Evolutionary conservation across 441 rosid species (phyloP).

Genomic region (Corymbia calophylla): DNA sequence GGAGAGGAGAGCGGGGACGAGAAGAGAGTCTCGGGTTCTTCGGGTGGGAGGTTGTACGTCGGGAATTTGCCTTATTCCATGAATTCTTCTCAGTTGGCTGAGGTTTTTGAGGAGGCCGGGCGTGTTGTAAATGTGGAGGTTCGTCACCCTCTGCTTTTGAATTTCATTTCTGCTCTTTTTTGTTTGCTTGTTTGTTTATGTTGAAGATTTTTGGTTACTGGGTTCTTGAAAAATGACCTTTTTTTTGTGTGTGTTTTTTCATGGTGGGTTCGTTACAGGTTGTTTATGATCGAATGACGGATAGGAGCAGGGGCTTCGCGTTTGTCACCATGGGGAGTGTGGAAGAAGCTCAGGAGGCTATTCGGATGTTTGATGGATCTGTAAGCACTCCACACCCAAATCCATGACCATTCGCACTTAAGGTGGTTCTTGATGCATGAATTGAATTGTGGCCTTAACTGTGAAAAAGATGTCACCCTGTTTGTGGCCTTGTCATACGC

Average conservation of each 20-base stretch:
- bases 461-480: not conserved
- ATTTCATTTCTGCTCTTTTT: not conserved
- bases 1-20: conserved; percentile 25
- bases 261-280: conserved; percentile 26
- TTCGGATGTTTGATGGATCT: conserved; percentile 67
- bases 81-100: conserved; percentile 56
- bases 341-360: conserved; percentile 84
- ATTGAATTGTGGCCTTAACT: not conserved
- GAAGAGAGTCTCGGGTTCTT: conserved; percentile 10
- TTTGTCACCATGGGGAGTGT: conserved; percentile 73
- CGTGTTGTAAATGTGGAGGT: conserved; percentile 69
- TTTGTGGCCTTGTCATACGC: not conserved
- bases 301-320: conserved; percentile 95
- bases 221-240: not conserved
- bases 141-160: not conserved
- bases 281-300: conserved; percentile 73
- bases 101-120: conserved; percentile 71
- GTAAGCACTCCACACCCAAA: conserved; percentile 30
- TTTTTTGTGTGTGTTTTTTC: not conserved
- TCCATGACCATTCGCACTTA: not conserved
- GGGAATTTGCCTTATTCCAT: conserved; percentile 78
- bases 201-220: not conserved
- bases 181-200: not conserved
- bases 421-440: not conserved
- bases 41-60: conserved; percentile 57